Evolutionary conservation across 441 rosid genomes (phyloP), one percentile per base, ranked within the genome.

Genomic region (Manihot esculenta): DNA sequence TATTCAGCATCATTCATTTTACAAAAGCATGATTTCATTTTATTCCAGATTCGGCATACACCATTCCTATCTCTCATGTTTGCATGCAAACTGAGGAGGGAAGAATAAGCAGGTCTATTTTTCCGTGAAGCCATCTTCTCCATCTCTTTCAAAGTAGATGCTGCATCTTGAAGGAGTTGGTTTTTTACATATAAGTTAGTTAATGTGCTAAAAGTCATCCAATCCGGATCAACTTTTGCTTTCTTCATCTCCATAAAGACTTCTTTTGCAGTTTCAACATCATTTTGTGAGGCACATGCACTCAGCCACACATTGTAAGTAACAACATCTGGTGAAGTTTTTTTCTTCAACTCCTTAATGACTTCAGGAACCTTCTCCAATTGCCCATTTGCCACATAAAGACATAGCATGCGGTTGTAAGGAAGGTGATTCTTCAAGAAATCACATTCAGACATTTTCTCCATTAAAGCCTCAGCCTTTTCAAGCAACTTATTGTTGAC

Each of bases 1-100:
- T 92, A 89, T 66, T 92, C 97, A 1, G 87, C 84, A 71, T 89
- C 92, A 44, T 75, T 92, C 91, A 93, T 79, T 78, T 86, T 90
- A 44, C 74, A 78, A 68, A 95, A 84, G 51, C 48, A 55, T 0
- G 88, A 80, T 51, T 80, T 89, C 85, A 89, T 79, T 79, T 83
- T 86, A 77, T 84, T 83, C 98, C 97, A 95, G 26, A 87, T 86
- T 42, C 88, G 80, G 55, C 66, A 67, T 53, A 88, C 83, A 62
- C 84, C 96, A 58, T 82, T 88, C 70, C 81, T 87, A 49, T 88
- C 83, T 7, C 84, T 86, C 79, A 89, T 82, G 77, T 80, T 88
- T 11, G 91, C 73, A 62, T 88, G 81, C 79, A 92, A 82, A 76
- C 88, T 89, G 41, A 95, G 78, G 17, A 95, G 93, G 54, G 97